Base-by-base conservation (phyloP, 2,329 filamentous ascomycete species). In the Aspergillus flavus region DNA sequence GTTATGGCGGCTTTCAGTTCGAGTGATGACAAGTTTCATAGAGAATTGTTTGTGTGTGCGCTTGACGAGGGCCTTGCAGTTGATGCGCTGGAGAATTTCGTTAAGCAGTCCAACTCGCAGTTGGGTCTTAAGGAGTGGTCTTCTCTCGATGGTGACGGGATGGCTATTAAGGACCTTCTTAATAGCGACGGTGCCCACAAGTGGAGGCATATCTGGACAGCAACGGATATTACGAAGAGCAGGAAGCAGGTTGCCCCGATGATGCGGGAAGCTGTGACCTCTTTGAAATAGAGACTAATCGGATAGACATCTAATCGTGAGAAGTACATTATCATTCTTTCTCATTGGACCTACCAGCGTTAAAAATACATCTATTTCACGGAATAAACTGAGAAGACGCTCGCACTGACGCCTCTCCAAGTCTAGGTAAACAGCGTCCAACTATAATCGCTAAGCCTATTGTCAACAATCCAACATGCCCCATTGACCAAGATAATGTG, bases 171-270 rank as follows among this genome's bases (percentile, higher is more conserved):
- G 26, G 61, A 58, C 26, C 53, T 59, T 10, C 32, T 71, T 19
- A 57, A 66, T 55, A 56, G 61, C 32, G 63, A 73, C 23, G 43
- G 73, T 19, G 62, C 75, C 41, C 28, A 32, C 19, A 52, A 52
- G n/a, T 83, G 78, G 77, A 79, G 79, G 64, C 81, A 78, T 57
- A 72, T 86, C 5, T 89, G 86, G 86, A 76, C 80, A 67, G 87
- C 89, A 73, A 78, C 76, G 19, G 82, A 87, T 64, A 76, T 86
- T 50, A 81, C 81, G 53, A 85, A 86, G 65, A 89, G 86, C 71
- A 81, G 87, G 66, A 90, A 90, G 75, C 84, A 85, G 76, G 86
- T 89, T 57, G 87, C 83, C 19, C 87, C 87, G 58, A 69, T 89
- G 71, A 69, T 89, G 57, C 81, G 87, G 66, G 79, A 82, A 66